These are phyloP conservation scores for Pseudocohnilembus persalinus DNA, from an alignment of 169 alveolate species.

Conservation along the genomic window DNA sequence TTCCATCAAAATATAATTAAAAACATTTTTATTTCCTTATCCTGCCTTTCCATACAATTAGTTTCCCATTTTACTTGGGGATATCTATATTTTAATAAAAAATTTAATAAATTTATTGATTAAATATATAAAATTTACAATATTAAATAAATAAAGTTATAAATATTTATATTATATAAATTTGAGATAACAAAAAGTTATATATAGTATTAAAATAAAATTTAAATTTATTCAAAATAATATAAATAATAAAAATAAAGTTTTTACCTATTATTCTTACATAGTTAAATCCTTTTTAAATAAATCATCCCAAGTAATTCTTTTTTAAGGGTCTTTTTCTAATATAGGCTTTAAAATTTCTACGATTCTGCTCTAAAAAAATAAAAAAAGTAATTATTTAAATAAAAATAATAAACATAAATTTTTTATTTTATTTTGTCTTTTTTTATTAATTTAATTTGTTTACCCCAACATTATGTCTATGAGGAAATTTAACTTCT, in stretches of 20 bases:
- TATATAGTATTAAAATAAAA: no score
- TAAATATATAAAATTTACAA: no score
- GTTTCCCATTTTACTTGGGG: constrained; percentile 19
- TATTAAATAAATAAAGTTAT: no score
- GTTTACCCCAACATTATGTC: constrained; percentile 19
- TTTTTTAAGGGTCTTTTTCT: constrained; percentile 35
- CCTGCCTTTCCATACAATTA: constrained; percentile 10
- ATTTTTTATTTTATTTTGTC: no score
- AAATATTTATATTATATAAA: no score
- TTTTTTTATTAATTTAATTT: no score
- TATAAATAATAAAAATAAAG: constrained; percentile 7
- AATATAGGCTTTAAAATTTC: constrained; percentile 20
- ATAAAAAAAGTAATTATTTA: no score
- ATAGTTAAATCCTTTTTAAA: constrained; percentile 43
- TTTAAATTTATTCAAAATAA: no score
- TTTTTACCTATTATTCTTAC: constrained; percentile 22
- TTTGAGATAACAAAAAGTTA: no score
- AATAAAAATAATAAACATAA: no score
- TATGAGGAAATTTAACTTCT: constrained; percentile 31
- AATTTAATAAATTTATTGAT: not conserved
- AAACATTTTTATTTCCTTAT: constrained; percentile 35
- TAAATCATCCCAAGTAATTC: constrained; percentile 44
- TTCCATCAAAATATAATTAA: constrained; percentile 36
- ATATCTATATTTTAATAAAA: not conserved
- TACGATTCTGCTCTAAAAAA: not conserved